Evolutionary conservation across 257 asterid species (phyloP).

Genomic region (Gardenia jasminoides): DNA sequence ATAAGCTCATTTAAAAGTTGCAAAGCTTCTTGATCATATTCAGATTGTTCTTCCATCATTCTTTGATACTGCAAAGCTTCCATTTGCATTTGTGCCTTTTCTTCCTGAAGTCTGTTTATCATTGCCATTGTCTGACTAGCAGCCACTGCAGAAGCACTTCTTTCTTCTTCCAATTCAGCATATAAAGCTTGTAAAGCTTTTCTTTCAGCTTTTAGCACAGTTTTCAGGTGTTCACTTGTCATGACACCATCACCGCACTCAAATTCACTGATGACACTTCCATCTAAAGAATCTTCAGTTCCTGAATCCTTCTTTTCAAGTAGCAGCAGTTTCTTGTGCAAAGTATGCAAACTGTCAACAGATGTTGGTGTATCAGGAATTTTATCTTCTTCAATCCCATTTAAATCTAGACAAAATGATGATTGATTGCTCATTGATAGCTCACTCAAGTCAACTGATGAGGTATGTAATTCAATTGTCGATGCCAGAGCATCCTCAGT

Average conservation of each 20-base stretch:
- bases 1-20: constrained; percentile 86
- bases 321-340: constrained; percentile 55
- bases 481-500: constrained; percentile 39
- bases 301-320: constrained; percentile 74
- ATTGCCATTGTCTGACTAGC: constrained; percentile 97
- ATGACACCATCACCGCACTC: constrained; percentile 67
- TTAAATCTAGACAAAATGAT: constrained; percentile 36
- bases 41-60: constrained; percentile 99
- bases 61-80: constrained; percentile 97
- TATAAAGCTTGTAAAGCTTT: constrained; percentile 70
- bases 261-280: constrained; percentile 77
- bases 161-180: constrained; percentile 82
- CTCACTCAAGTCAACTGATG: constrained; percentile 40
- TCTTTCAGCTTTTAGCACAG: constrained; percentile 65
- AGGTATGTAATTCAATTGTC: constrained; percentile 33
- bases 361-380: constrained; percentile 82
- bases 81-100: constrained; percentile 97
- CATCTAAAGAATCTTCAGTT: constrained; percentile 78
- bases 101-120: constrained; percentile 96
- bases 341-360: constrained; percentile 48
- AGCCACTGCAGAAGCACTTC: constrained; percentile 95
- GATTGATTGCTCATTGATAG: constrained; percentile 19
- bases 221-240: constrained; percentile 57
- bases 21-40: constrained; percentile 96
- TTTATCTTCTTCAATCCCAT: constrained; percentile 67